phyloP scores from a whole-genome alignment of 208 protist species.

The Trypanosoma cruzi region DNA sequence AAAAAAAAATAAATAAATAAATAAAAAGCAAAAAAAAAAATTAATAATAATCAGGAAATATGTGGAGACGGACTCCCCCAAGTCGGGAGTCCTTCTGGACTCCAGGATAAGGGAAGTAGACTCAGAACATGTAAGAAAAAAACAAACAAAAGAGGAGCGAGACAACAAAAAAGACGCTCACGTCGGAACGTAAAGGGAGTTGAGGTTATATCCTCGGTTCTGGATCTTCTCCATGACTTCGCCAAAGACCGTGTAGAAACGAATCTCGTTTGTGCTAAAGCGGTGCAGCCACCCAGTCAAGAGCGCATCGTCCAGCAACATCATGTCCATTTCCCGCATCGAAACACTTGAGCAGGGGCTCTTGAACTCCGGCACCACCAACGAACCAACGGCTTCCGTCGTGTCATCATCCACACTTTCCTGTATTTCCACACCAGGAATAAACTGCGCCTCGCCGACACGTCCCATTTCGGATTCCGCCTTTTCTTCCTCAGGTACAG shows the following conservation, averaged over 20 bases:
- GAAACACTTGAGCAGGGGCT: conserved; percentile 73
- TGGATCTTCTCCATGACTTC: conserved; percentile 69
- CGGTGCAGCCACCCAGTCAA: conserved; percentile 72
- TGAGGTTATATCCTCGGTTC: conserved; percentile 64
- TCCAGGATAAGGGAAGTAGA: conserved; percentile 8
- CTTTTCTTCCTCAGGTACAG: background rate
- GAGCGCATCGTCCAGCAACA: conserved; percentile 81
- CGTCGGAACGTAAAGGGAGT: conserved; percentile 54
- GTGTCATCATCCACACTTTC: conserved; percentile 9
- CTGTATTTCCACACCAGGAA: conserved; percentile 28
- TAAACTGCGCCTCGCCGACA: conserved; percentile 77
- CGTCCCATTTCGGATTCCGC: conserved; percentile 31
- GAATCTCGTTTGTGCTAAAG: conserved; percentile 70
- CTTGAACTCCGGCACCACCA: conserved; percentile 32
- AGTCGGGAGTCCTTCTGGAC: background rate
- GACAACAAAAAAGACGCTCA: conserved; percentile 12
- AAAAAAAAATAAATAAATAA: background rate
- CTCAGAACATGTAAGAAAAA: conserved; percentile 4
- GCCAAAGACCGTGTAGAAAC: conserved; percentile 67
- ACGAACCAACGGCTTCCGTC: conserved; percentile 24
- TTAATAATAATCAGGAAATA: too few species aligned
- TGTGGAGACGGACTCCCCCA: too few species aligned
- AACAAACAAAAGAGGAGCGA: conserved; percentile 5
- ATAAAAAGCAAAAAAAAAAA: background rate
- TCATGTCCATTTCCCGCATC: conserved; percentile 83